Conservation (phyloP, 2,329 filamentous ascomycete genomes). For the Hirsutella rhossiliensis region DNA sequence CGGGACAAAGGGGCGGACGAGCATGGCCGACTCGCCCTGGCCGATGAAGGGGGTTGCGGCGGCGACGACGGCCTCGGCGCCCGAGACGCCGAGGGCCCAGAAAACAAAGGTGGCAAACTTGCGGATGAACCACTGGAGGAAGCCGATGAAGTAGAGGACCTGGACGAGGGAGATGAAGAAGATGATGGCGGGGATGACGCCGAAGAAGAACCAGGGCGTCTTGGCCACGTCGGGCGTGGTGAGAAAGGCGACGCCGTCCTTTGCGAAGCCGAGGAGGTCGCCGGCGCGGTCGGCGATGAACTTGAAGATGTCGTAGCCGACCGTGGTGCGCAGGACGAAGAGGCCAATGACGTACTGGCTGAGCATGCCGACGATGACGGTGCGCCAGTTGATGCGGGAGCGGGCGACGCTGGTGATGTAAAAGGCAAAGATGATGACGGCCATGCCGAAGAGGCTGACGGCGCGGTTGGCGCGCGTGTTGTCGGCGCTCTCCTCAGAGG, state of each 20-base stretch:
- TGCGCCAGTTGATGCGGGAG: conserved; percentile 55
- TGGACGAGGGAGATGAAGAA: conserved; percentile 94
- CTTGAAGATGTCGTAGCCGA: conserved; percentile 82
- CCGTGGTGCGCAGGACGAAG: conserved; percentile 72
- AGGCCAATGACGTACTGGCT: conserved; percentile 79
- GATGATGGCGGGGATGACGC: conserved; percentile 82
- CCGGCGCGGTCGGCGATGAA: conserved; percentile 71
- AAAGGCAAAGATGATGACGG: conserved; percentile 56
- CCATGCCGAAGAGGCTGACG: conserved; percentile 67
- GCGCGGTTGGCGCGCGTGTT: conserved; percentile 74
- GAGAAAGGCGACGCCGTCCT: conserved; percentile 62
- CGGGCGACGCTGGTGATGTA: conserved; percentile 62
- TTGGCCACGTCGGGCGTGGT: conserved; percentile 28
- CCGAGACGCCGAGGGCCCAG: conserved; percentile 77
- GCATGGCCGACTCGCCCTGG: conserved; percentile 86
- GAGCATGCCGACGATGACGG: conserved; percentile 80
- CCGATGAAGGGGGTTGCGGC: conserved; percentile 90
- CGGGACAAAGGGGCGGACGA: conserved; percentile 77
- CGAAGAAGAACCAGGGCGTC: conserved; percentile 57
- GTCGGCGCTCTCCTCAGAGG: conserved; percentile 54
- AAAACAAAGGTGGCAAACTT: conserved; percentile 90
- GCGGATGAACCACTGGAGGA: conserved; percentile 79
- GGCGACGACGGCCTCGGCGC: conserved; percentile 86
- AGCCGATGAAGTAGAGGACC: conserved; percentile 67
- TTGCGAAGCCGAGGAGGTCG: conserved; percentile 63